phyloP scores from a whole-genome alignment of 2,329 filamentous ascomycete species.

The Penicillium sp. region DNA sequence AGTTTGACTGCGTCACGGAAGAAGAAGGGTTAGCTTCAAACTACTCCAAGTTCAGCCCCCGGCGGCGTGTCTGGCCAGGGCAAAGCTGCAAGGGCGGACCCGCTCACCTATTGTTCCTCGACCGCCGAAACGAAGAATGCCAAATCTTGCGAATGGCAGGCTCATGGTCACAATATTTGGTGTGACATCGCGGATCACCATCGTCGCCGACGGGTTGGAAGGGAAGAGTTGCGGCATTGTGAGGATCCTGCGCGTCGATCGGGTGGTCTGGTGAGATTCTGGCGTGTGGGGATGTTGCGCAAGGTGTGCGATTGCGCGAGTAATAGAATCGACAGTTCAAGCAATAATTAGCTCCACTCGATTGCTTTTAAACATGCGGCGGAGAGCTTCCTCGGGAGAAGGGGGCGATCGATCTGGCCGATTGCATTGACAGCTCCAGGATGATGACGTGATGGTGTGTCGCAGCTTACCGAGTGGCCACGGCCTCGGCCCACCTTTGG shows the following conservation, averaged over 20 bases:
- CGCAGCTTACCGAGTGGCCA: neutral
- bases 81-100: constrained; percentile 7
- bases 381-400: neutral
- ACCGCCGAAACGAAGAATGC: constrained; percentile 78
- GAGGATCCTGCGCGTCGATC: neutral
- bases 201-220: constrained; percentile 73
- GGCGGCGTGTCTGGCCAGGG: constrained; percentile 3
- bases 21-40: constrained; percentile 13
- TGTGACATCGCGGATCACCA: constrained; percentile 86
- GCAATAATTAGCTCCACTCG: too few species aligned
- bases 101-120: constrained; percentile 76
- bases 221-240: constrained; percentile 59
- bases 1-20: constrained; percentile 64
- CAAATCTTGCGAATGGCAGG: constrained; percentile 81
- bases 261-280: constrained; percentile 4
- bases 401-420: neutral
- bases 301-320: neutral
- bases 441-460: neutral
- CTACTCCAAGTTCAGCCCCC: neutral
- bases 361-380: neutral
- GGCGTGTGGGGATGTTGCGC: constrained; percentile 5
- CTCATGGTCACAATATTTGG: constrained; percentile 63
- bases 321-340: neutral
- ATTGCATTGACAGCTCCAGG: neutral
- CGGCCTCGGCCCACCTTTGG: neutral